Percentiles rank a stretch among this genome's conserved stretches.
Evolutionary conservation across 169 alveolate species (phyloP).

Genomic region (Theileria annulata): DNA sequence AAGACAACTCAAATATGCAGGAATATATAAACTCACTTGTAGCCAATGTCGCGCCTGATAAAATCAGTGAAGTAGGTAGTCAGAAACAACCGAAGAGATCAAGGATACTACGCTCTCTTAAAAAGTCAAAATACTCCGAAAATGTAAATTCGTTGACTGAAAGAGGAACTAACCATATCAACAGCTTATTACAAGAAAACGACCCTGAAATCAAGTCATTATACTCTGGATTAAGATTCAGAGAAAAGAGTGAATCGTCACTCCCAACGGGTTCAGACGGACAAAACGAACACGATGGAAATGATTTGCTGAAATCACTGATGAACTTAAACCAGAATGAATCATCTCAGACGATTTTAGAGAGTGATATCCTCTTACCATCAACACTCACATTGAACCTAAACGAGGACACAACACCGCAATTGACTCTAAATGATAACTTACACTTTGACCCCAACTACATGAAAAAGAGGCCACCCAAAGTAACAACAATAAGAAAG

Average conservation of each 20-base stretch:
- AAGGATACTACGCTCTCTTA: background rate
- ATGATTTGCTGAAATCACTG: background rate
- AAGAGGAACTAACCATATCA: background rate
- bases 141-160: background rate
- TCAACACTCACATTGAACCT: background rate
- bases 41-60: background rate
- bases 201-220: background rate
- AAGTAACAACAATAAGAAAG: background rate
- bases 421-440: background rate
- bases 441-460: background rate
- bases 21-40: background rate
- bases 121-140: background rate
- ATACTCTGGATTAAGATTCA: background rate
- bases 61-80: background rate
- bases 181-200: background rate
- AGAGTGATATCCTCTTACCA: background rate
- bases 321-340: conserved; percentile 5
- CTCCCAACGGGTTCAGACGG: background rate
- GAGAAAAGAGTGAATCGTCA: background rate
- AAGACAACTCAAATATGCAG: conserved; percentile 12
- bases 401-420: background rate
- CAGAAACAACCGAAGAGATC: background rate
- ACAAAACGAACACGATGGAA: background rate
- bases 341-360: background rate
- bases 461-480: background rate